These are phyloP conservation scores for Alternaria arborescens DNA, from an alignment of 2,329 filamentous ascomycete genomes.

Conservation along the genomic window DNA sequence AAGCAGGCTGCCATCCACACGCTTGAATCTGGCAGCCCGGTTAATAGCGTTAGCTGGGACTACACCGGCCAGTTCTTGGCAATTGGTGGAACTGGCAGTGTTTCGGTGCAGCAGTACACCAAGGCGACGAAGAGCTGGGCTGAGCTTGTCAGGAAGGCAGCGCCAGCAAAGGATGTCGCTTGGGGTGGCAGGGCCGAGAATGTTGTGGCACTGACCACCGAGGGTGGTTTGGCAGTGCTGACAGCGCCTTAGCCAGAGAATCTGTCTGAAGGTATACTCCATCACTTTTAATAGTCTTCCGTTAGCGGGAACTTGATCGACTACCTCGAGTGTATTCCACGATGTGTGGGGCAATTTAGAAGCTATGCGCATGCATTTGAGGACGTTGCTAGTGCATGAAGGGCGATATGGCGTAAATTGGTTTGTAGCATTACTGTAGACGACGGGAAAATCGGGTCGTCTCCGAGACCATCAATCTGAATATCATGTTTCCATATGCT, in stretches of 20 bases:
- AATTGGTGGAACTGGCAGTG: constrained; percentile 77
- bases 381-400: background rate
- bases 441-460: background rate
- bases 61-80: constrained; percentile 94
- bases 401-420: constrained; percentile 10
- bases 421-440: constrained; percentile 18
- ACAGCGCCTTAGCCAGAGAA: constrained; percentile 46
- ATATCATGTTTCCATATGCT: background rate
- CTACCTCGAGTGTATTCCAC: background rate
- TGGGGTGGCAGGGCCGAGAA: constrained; percentile 82
- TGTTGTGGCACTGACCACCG: constrained; percentile 76
- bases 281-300: background rate
- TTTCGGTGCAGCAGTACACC: constrained; percentile 88
- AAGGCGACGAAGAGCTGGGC: constrained; percentile 90
- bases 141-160: constrained; percentile 80
- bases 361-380: background rate
- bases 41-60: constrained; percentile 85
- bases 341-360: background rate
- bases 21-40: constrained; percentile 82
- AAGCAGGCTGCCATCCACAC: constrained; percentile 84
- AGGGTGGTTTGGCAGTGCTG: constrained; percentile 79
- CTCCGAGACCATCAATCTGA: constrained; percentile 2
- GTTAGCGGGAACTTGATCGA: background rate
- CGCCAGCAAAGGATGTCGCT: constrained; percentile 74
- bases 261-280: background rate